phyloP scores from a whole-genome alignment of 108 stramenopile genomes.

The Nitzschia sp. region DNA sequence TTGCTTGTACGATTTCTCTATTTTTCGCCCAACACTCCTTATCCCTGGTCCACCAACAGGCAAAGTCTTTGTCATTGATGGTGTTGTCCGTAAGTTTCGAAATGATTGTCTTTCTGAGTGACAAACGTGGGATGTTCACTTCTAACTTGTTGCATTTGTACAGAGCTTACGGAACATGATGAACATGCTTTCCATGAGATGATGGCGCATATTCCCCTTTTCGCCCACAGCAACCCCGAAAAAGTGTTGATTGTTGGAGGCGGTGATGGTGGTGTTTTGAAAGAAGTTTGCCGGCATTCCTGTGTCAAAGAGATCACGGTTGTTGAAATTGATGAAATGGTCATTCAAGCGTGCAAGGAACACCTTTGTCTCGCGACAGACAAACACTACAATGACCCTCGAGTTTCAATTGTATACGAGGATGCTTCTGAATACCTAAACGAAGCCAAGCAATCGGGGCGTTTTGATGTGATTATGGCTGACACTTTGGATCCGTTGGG shows the following conservation, averaged over 20 bases:
- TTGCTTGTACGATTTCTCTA: neutral
- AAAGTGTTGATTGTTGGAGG: conserved; percentile 71
- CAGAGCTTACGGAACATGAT: conserved; percentile 69
- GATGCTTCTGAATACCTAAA: conserved; percentile 69
- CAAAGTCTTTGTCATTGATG: conserved; percentile 72
- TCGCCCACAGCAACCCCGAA: conserved; percentile 59
- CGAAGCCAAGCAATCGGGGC: conserved; percentile 39
- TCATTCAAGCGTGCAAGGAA: conserved; percentile 57
- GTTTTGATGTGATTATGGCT: conserved; percentile 78
- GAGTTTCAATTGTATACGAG: conserved; percentile 55
- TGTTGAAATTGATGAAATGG: conserved; percentile 75
- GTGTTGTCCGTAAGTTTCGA: conserved; percentile 38
- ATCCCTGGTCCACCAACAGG: neutral
- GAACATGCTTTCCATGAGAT: conserved; percentile 82
- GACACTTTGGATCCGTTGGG: conserved; percentile 82
- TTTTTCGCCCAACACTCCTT: neutral
- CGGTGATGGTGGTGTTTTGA: conserved; percentile 64
- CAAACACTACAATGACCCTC: conserved; percentile 58
- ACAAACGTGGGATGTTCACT: too few species aligned
- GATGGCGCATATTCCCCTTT: conserved; percentile 79
- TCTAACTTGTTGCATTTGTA: neutral
- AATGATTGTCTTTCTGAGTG: too few species aligned
- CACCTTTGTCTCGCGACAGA: conserved; percentile 53
- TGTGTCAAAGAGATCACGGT: conserved; percentile 54
- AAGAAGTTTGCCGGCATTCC: conserved; percentile 47